phyloP scores from a whole-genome alignment of 768 basidiomycete species.

The Macrocybe gigantea region DNA sequence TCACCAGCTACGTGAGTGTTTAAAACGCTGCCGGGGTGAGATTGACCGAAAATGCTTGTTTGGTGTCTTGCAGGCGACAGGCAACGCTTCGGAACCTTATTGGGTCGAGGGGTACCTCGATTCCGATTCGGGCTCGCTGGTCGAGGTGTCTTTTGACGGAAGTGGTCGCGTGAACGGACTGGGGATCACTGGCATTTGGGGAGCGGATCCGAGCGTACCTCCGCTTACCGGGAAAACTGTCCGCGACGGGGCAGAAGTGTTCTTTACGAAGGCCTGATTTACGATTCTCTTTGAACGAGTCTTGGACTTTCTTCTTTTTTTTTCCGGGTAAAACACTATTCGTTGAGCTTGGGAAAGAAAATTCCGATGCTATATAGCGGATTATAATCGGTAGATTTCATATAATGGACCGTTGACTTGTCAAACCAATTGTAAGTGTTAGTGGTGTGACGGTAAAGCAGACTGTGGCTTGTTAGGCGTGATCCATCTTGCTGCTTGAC shows the following conservation, averaged over 20 bases:
- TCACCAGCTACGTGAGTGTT: background rate
- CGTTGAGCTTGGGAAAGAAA: no score
- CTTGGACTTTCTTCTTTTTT: no score
- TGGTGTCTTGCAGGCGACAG: background rate
- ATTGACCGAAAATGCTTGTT: background rate
- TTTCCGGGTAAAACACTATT: no score
- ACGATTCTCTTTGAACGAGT: no score
- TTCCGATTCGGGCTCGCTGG: constrained; percentile 89
- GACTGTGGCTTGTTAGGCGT: no score
- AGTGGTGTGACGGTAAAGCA: no score
- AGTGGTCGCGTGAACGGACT: background rate
- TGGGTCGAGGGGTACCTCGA: constrained; percentile 27
- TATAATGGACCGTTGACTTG: no score
- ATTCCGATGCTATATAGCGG: no score
- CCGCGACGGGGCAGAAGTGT: background rate
- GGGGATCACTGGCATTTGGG: background rate
- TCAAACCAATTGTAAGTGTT: no score
- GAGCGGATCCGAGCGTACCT: background rate
- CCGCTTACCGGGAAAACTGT: background rate
- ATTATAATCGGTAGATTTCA: no score
- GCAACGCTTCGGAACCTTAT: background rate
- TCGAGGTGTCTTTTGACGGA: constrained; percentile 42
- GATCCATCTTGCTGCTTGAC: no score
- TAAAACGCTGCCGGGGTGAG: background rate
- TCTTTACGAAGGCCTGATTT: background rate